Evolutionary conservation across 2,329 filamentous ascomycete genomes (phyloP), one percentile per base, ranked within the genome.

Genomic region (Aplosporella prunicola): DNA sequence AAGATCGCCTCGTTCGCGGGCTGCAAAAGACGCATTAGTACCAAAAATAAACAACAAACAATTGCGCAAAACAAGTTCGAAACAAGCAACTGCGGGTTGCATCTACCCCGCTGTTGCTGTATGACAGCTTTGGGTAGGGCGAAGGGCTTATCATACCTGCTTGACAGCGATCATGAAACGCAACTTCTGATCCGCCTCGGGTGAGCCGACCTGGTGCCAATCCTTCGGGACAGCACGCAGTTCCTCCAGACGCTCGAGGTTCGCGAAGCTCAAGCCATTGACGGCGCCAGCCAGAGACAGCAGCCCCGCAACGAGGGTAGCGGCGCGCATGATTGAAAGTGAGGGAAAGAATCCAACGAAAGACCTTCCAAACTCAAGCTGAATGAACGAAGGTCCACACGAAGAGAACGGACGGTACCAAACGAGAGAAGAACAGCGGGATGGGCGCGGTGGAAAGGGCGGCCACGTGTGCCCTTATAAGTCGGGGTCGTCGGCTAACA

Each of bases 1-100:
- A 82, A 70, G 5, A 66, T 55, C 3, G 53, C 59, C 24, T 64
- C 51, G 29, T 67, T 66, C 20, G n/a, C n/a, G 15, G 67, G 65
- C 55, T 75, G 64, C 8, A 8, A n/a, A 20, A 11, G 9, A 14
- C 5, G 20, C n/a, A 30, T 30, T 7, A 9, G n/a, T 26, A 15
- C n/a, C n/a, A n/a, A n/a, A n/a, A n/a, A n/a, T n/a, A n/a, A n/a
- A 11, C 16, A 27, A 16, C 18, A 26, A 25, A 18, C n/a, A n/a
- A n/a, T n/a, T n/a, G n/a, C n/a, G n/a, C n/a, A n/a, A n/a, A 26
- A 23, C 32, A 15, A 23, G 32, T 14, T 35, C n/a, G 9, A 25
- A 25, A n/a, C n/a, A 25, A 8, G n/a, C 23, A 25, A 25, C n/a
- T n/a, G 23, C 23, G n/a, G 9, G 23, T 25, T 25, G 23, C 23